phyloP scores from a whole-genome alignment of 2,329 filamentous ascomycete genomes.

The Lecanicillium sp. region DNA sequence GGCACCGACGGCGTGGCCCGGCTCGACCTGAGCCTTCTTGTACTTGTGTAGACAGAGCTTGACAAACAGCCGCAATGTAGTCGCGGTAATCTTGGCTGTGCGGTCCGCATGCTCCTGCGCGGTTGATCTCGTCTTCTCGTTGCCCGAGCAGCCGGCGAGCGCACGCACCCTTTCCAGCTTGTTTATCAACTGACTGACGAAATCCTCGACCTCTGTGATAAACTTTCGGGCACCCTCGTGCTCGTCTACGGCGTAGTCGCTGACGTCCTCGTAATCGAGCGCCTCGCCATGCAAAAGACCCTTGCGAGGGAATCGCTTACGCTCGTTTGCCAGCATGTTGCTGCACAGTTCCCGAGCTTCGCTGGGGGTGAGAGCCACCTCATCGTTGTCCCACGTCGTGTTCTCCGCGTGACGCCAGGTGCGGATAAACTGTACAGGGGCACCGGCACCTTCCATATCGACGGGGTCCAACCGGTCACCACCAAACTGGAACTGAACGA shows the following conservation, averaged over 20 bases:
- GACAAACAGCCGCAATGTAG: conserved; percentile 71
- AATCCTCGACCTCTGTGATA: conserved; percentile 68
- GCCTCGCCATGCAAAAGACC: conserved; percentile 55
- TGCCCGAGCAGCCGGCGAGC: conserved; percentile 42
- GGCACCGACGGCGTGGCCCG: conserved; percentile 91
- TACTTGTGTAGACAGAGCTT: conserved; percentile 82
- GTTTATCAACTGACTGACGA: conserved; percentile 57
- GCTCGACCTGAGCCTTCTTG: conserved; percentile 83
- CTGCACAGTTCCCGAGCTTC: conserved; percentile 67
- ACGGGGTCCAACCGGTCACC: conserved; percentile 93
- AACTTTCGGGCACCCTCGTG: conserved; percentile 80
- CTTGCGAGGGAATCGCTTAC: conserved; percentile 55
- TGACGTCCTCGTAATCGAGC: conserved; percentile 65
- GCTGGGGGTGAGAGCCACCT: conserved; percentile 64
- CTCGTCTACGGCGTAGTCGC: conserved; percentile 65
- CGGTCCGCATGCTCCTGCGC: conserved; percentile 52
- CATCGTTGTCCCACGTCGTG: conserved; percentile 72
- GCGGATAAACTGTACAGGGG: conserved; percentile 85
- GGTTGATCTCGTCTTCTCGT: conserved; percentile 18
- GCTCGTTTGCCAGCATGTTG: conserved; percentile 61
- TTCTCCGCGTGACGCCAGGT: conserved; percentile 79
- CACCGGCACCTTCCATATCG: conserved; percentile 93
- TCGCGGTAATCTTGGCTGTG: conserved; percentile 75
- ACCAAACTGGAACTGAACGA: conserved; percentile 97
- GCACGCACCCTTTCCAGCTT: conserved; percentile 51